These are phyloP conservation scores for Sporothrix schenckii DNA, from an alignment of 2,329 filamentous ascomycete genomes.

Conservation along the genomic window DNA sequence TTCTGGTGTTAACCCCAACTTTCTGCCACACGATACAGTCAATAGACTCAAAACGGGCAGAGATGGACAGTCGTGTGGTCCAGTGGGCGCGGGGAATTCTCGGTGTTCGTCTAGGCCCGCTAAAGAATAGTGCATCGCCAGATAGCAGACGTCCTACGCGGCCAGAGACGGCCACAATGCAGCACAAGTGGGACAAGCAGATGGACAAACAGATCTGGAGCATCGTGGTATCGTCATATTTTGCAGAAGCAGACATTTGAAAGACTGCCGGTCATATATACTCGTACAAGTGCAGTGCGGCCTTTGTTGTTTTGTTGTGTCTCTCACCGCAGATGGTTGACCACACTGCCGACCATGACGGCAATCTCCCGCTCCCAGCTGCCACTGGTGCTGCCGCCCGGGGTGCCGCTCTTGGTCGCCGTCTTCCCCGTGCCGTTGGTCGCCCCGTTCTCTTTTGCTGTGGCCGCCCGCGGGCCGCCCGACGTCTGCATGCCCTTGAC, in stretches of 20 bases:
- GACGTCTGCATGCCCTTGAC: constrained; percentile 73
- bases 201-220: background rate
- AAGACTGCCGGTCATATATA: too few species aligned
- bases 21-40: too few species aligned
- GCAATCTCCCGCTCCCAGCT: constrained; percentile 89
- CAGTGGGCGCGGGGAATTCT: constrained; percentile 14
- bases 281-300: background rate
- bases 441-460: background rate
- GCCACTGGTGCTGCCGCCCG: constrained; percentile 38
- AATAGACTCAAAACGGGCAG: background rate
- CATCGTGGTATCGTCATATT: constrained; percentile 21
- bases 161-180: background rate
- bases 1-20: too few species aligned
- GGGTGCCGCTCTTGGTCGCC: constrained; percentile 20
- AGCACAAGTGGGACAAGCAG: background rate
- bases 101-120: constrained; percentile 13
- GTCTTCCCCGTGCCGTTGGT: constrained; percentile 48
- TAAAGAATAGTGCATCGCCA: background rate
- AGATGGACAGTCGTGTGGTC: background rate
- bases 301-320: background rate
- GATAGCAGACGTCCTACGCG: background rate
- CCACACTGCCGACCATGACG: constrained; percentile 88
- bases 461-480: constrained; percentile 47
- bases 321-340: constrained; percentile 57
- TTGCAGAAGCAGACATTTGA: background rate